These are phyloP conservation scores for Firmiana major DNA, from an alignment of 345 rosid genomes.

Conservation along the genomic window DNA sequence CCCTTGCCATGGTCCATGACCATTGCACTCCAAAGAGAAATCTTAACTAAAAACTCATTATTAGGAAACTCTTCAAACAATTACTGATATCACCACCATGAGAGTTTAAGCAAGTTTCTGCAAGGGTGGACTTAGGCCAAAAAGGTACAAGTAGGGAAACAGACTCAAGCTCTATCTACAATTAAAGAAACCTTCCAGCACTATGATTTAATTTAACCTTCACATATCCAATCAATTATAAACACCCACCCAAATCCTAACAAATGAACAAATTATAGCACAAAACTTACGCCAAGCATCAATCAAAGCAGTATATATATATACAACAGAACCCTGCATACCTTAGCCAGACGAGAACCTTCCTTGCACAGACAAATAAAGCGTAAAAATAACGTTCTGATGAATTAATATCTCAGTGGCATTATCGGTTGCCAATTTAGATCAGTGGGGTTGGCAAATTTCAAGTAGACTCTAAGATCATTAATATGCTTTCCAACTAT, in stretches of 20 bases:
- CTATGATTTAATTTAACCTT: constrained; percentile 11
- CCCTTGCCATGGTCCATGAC: background rate
- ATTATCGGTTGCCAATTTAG: constrained; percentile 10
- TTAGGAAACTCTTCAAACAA: background rate
- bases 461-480: background rate
- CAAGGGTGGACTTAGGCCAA: background rate
- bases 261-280: constrained; percentile 16
- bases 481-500: background rate
- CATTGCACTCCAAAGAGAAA: background rate
- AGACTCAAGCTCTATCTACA: background rate
- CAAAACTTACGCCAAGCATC: constrained; percentile 12
- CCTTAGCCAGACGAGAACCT: constrained; percentile 12
- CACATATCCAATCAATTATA: constrained; percentile 10
- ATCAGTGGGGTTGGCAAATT: constrained; percentile 4
- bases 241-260: constrained; percentile 20
- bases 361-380: constrained; percentile 4
- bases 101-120: background rate
- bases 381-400: constrained; percentile 3
- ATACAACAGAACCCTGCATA: constrained; percentile 11
- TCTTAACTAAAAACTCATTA: background rate
- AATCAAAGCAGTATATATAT: constrained; percentile 11
- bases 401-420: background rate
- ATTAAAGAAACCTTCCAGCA: constrained; percentile 7
- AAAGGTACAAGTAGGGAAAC: background rate
- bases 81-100: background rate